Base-by-base conservation (phyloP, 2,329 filamentous ascomycete species). In the Colletotrichum theobromicola region DNA sequence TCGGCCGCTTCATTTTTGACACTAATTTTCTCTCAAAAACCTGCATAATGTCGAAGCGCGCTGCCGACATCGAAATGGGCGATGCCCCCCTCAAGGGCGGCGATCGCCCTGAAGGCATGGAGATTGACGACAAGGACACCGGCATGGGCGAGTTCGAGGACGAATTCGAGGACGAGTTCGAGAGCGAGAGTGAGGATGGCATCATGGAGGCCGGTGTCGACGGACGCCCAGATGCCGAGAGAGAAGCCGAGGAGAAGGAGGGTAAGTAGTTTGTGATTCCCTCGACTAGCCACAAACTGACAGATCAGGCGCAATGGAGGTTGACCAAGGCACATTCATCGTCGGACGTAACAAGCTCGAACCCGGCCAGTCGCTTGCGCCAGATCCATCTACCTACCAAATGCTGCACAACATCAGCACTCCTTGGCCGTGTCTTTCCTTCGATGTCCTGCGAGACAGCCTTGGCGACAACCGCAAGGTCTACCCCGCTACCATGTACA, bases 401-500 rank as follows among this genome's bases (percentile, higher is more conserved):
- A 97, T 99, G 95, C 92, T 99, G 74, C 97, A 99, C 88, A 95
- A 92, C 76, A 90, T 99, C 77, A 97, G 94, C 84, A 96, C 96
- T 9, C 95, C 95, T 2, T 99, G 97, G 97, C 97, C 97, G 4
- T 99, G 97, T 83, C 90, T 99, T 18, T 98, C 96, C 3, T 98
- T 98, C 85, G 97, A 98, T 83, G 93, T 99, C 75, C 85, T 99
- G 76, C 93, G 90, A 79, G 97, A 99, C 85, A 89, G 89, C 67
- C 90, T 99, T 21, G 97, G 97, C 78, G 94, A 98, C 82, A 93
- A 95, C 84, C 93, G 97, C 81, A 97, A 93, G 84, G 93, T 93
- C n/a, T 99, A 97, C 85, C 97, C 97, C 30, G 95, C 95, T 65
- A 98, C 96, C 74, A 93, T 98, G 86, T 99, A 98, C 86, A 94